A percentile compares a stretch with the other conserved stretches of the same genome.
phyloP scores from a whole-genome alignment of 805 yeast genomes.

The Cyberlindnera galapagoensis region DNA sequence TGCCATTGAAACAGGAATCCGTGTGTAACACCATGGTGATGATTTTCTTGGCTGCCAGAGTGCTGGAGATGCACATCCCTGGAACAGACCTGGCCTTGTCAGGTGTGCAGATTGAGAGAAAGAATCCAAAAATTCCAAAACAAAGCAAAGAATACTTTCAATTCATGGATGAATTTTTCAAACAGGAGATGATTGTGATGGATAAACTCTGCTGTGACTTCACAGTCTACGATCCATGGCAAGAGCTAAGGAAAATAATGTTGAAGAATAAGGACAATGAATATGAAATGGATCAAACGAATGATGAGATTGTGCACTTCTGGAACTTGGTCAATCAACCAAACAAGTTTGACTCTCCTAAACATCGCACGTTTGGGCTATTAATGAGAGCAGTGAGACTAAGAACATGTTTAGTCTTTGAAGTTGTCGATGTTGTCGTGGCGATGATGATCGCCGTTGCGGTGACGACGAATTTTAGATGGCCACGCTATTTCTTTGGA shows the following conservation, averaged over 20 bases:
- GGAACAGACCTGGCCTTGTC: constrained; percentile 5
- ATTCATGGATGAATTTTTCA: constrained; percentile 12
- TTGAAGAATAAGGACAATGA: constrained; percentile 2
- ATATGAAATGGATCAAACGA: constrained; percentile 1
- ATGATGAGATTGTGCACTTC: constrained; percentile 1
- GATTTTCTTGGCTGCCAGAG: constrained; percentile 17
- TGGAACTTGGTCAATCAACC: constrained; percentile 4
- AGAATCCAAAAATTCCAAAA: constrained; percentile 1
- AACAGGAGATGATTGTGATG: constrained; percentile 16
- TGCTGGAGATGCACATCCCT: constrained; percentile 14
- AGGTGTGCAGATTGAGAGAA: constrained; percentile 1
- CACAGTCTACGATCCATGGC: constrained; percentile 13
- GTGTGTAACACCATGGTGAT: constrained; percentile 5
- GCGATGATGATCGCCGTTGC: constrained; percentile 8
- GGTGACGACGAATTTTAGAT: constrained; percentile 1
- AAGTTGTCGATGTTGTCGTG: constrained; percentile 6
- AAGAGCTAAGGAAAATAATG: constrained; percentile 1
- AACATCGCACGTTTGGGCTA: not conserved
- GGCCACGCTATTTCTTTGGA: constrained; percentile 14
- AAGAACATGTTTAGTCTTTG: constrained; percentile 14
- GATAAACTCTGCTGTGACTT: constrained; percentile 22
- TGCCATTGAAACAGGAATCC: constrained; percentile 1
- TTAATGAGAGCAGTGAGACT: constrained; percentile 5
- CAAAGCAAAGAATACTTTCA: constrained; percentile 11
- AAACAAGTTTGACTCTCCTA: too few species aligned